Percentiles rank a stretch among this genome's conserved stretches.
Conservation (phyloP, 176 grass and related monocot genomes). For the Oryza officinalis region DNA sequence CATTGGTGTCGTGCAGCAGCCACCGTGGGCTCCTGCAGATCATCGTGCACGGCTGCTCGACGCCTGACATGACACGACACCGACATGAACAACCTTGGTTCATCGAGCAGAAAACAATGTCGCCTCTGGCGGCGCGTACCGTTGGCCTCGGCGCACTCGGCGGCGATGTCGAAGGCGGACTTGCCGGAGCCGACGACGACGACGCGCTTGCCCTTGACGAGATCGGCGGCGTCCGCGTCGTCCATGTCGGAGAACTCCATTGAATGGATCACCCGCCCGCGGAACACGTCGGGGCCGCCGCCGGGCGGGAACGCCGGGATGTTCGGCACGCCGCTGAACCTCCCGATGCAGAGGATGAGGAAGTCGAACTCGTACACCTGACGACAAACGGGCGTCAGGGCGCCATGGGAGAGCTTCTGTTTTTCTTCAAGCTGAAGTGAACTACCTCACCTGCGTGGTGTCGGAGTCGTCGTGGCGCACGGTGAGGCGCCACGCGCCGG, state of each 20-base stretch:
- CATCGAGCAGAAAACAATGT: no score
- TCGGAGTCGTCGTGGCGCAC: slow-evolving; percentile 7
- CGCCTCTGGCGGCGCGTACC: neutral
- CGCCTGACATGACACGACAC: slow-evolving; percentile 25
- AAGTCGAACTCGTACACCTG: slow-evolving; percentile 59
- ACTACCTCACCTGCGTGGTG: neutral
- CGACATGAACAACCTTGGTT: neutral
- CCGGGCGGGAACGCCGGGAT: slow-evolving; percentile 49
- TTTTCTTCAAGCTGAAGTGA: no score
- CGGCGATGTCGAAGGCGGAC: slow-evolving; percentile 42
- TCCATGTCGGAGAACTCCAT: slow-evolving; percentile 57
- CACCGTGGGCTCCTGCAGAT: slow-evolving; percentile 47
- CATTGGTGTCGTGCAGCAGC: slow-evolving; percentile 33
- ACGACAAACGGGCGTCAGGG: no score
- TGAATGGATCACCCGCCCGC: slow-evolving; percentile 59
- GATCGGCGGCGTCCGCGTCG: slow-evolving; percentile 33
- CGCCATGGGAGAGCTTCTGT: no score
- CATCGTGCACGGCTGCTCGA: slow-evolving; percentile 53
- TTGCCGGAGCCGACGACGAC: slow-evolving; percentile 49
- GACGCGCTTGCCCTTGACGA: slow-evolving; percentile 54
- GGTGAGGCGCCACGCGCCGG: slow-evolving; percentile 36
- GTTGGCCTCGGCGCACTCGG: slow-evolving; percentile 51
- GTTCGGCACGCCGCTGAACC: slow-evolving; percentile 77
- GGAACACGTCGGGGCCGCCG: slow-evolving; percentile 58
- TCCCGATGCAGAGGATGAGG: slow-evolving; percentile 73